phyloP scores from a whole-genome alignment of 768 basidiomycete species.

The Albatrellus ellisii region DNA sequence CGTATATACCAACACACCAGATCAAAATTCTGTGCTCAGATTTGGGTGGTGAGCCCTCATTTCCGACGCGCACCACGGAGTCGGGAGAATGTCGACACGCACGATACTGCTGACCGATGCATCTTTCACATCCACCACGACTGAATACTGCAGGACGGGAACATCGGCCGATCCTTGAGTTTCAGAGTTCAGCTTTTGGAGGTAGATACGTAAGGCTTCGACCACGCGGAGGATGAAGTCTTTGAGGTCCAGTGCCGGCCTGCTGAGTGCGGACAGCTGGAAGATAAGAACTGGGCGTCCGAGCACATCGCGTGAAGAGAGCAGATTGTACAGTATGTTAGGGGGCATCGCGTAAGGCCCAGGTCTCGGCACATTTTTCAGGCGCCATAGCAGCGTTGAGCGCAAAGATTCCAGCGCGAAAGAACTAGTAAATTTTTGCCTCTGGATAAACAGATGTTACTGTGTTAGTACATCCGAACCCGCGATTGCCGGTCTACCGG shows the following conservation, averaged over 20 bases:
- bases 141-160: constrained; percentile 51
- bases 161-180: constrained; percentile 11
- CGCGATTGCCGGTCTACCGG: not conserved
- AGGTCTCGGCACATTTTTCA: constrained; percentile 14
- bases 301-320: constrained; percentile 40
- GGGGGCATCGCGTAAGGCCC: constrained; percentile 14
- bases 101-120: constrained; percentile 46
- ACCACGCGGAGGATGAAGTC: constrained; percentile 26
- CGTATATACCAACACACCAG: constrained; percentile 49
- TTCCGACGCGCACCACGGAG: no score
- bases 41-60: constrained; percentile 8
- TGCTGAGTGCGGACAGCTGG: constrained; percentile 29
- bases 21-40: constrained; percentile 36
- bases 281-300: constrained; percentile 54
- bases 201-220: constrained; percentile 45
- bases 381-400: constrained; percentile 44
- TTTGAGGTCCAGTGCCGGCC: constrained; percentile 28
- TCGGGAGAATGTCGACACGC: constrained; percentile 17
- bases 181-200: constrained; percentile 33
- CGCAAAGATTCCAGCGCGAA: constrained; percentile 48
- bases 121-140: constrained; percentile 49
- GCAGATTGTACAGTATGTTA: constrained; percentile 41
- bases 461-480: not conserved
- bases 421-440: constrained; percentile 51
- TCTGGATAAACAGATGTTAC: constrained; percentile 25